Evolutionary conservation across 306 rosid genomes (phyloP), one percentile per base, ranked within the genome.

Genomic region (Prunus dulcis): DNA sequence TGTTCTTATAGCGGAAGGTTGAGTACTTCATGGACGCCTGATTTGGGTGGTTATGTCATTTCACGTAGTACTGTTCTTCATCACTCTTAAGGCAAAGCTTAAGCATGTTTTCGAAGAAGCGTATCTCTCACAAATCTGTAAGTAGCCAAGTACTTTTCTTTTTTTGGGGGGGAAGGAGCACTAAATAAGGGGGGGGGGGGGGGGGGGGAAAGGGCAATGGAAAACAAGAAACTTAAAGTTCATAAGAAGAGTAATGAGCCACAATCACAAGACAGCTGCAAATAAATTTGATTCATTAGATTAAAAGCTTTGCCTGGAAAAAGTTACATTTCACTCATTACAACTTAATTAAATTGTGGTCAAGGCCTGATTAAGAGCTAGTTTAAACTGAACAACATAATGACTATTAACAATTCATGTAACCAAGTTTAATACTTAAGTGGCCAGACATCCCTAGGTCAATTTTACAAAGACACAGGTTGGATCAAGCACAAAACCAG

Each of bases 401-500:
- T 34, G 75, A 67, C 64, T 60, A 23, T 76, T 64, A 64, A 76
- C 80, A 67, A 45, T 38, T 15, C 65, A 69, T 68, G 72, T 53
- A 51, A 32, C 27, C 47, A 12, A 72, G 22, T 62, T 28, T 15
- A 30, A 62, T 53, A 61, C 75, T 34, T 28, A 65, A 55, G 78
- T 58, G 75, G 70, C 74, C 85, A 60, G 22, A 72, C 67, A 49
- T 84, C 80, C 72, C 64, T 46, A 17, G 74, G 49, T 66, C 49
- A 81, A 25, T 57, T 60, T 63, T 67, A 73, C 79, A 67, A 27
- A 61, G 66, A 78, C 66, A 49, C 18, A 27, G 71, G 72, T 78
- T 17, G 50, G 67, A 64, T 76, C 69, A 78, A 78, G 69, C 85
- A 80, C 80, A 70, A 53, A 78, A 78, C 80, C 69, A 58, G 82